These are phyloP conservation scores for Fagopyrum homotropicum DNA, from an alignment of 148 eudicot species.

Conservation along the genomic window DNA sequence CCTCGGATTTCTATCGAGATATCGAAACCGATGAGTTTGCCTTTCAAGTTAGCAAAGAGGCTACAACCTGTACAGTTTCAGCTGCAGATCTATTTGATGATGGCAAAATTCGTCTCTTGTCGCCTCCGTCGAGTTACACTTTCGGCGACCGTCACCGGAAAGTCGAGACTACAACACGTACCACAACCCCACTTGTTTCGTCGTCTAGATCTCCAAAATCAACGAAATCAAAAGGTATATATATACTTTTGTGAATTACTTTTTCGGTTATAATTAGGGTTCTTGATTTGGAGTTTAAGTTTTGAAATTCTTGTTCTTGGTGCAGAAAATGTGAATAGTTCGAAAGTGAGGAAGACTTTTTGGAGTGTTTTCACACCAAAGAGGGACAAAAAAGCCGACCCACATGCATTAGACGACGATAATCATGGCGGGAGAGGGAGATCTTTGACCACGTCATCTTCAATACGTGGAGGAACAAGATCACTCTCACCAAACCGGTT, in stretches of 20 bases:
- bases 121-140: constrained; percentile 24
- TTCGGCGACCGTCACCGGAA: not conserved
- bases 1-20: not conserved
- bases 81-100: constrained; percentile 47
- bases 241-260: not conserved
- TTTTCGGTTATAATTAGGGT: not conserved
- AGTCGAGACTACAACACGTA: not conserved
- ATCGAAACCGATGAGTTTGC: constrained; percentile 13
- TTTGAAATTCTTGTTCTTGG: not conserved
- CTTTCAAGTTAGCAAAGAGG: constrained; percentile 10
- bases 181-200: not conserved
- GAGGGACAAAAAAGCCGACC: constrained; percentile 12
- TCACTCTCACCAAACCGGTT: constrained; percentile 30
- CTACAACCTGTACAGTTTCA: constrained; percentile 10
- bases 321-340: not conserved
- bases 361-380: constrained; percentile 23
- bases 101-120: constrained; percentile 43
- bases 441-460: not conserved
- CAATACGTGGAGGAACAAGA: constrained; percentile 20
- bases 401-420: not conserved
- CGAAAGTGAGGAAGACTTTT: not conserved
- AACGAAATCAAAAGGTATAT: not conserved
- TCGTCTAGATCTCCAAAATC: constrained; percentile 26
- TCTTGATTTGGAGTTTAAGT: not conserved
- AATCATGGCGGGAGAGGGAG: constrained; percentile 27